Percentiles rank a stretch among this genome's conserved stretches.
phyloP scores from a whole-genome alignment of 768 basidiomycete species.

The Suillus clintonianus region DNA sequence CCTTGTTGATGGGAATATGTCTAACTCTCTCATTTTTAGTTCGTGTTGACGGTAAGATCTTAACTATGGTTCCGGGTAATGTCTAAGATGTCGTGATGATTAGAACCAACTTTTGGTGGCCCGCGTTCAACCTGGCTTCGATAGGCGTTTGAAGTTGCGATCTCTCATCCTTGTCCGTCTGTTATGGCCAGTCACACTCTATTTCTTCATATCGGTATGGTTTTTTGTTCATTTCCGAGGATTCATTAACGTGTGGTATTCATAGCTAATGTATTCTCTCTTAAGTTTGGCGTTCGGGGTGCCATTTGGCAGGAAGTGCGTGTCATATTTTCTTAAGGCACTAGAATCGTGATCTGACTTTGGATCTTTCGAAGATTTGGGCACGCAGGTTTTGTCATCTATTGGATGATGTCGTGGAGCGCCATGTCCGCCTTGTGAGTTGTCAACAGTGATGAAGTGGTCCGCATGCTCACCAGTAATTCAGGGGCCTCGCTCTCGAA shows the following conservation, averaged over 20 bases:
- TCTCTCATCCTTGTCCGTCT: slow-evolving; percentile 44
- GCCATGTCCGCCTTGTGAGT: slow-evolving; percentile 60
- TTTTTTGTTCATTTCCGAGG: slow-evolving; percentile 1
- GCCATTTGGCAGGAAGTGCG: slow-evolving; percentile 50
- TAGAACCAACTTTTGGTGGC: slow-evolving; percentile 38
- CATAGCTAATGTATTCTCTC: slow-evolving; percentile 57
- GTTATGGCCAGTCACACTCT: slow-evolving; percentile 38
- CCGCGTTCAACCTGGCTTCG: slow-evolving; percentile 39
- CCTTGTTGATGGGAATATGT: not conserved
- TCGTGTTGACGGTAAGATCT: slow-evolving; percentile 27
- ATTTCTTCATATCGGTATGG: slow-evolving; percentile 44
- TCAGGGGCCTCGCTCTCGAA: slow-evolving; percentile 63
- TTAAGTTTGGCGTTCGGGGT: slow-evolving; percentile 62
- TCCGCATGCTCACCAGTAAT: not conserved
- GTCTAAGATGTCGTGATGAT: not conserved
- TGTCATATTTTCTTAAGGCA: not conserved
- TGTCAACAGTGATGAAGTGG: not conserved
- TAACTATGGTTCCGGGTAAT: not conserved
- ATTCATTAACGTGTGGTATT: not conserved
- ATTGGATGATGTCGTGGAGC: slow-evolving; percentile 66
- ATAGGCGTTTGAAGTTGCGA: slow-evolving; percentile 36
- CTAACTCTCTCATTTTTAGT: slow-evolving; percentile 17
- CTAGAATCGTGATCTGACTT: not conserved
- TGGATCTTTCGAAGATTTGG: slow-evolving; percentile 39
- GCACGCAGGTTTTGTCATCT: slow-evolving; percentile 55